Conservation (phyloP, 805 yeast species). For the Blastobotrys peoriensis region DNA sequence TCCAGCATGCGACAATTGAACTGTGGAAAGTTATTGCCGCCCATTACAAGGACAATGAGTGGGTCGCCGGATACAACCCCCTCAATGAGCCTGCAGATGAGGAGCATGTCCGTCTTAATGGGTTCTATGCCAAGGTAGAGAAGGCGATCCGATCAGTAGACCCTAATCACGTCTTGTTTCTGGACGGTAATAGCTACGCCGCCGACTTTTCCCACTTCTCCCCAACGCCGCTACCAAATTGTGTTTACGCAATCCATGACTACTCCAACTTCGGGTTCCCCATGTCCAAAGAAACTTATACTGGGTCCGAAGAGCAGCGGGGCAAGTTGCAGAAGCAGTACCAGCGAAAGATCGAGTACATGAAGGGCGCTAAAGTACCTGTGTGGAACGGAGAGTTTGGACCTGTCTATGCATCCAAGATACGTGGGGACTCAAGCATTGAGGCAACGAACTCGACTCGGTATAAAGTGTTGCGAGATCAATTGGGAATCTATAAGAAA, state of each 20-base stretch:
- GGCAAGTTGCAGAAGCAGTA: slow-evolving; percentile 35
- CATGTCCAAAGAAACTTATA: slow-evolving; percentile 22
- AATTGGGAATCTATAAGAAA: slow-evolving; percentile 37
- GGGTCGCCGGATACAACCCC: slow-evolving; percentile 51
- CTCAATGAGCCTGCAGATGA: slow-evolving; percentile 48
- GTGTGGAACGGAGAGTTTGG: slow-evolving; percentile 54
- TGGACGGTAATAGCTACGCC: slow-evolving; percentile 48
- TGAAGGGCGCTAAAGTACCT: slow-evolving; percentile 37
- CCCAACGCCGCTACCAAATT: slow-evolving; percentile 33
- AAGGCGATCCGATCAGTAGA: slow-evolving; percentile 39
- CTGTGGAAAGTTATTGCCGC: slow-evolving; percentile 43
- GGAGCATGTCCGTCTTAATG: slow-evolving; percentile 37
- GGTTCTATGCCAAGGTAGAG: slow-evolving; percentile 37
- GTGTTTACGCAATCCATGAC: slow-evolving; percentile 50
- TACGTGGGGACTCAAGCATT: slow-evolving; percentile 37
- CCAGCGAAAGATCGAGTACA: slow-evolving; percentile 40
- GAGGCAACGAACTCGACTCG: slow-evolving; percentile 37
- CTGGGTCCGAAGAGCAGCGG: slow-evolving; percentile 34
- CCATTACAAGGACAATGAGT: slow-evolving; percentile 41
- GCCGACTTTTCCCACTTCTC: slow-evolving; percentile 47
- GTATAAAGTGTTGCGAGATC: slow-evolving; percentile 40
- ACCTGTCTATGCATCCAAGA: slow-evolving; percentile 40
- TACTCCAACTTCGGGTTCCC: slow-evolving; percentile 45
- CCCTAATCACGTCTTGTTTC: slow-evolving; percentile 43
- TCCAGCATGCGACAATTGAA: slow-evolving; percentile 42